Base-by-base conservation (phyloP, 192 early-diverging fungal genomes). In the Gamsiella multidivaricata region DNA sequence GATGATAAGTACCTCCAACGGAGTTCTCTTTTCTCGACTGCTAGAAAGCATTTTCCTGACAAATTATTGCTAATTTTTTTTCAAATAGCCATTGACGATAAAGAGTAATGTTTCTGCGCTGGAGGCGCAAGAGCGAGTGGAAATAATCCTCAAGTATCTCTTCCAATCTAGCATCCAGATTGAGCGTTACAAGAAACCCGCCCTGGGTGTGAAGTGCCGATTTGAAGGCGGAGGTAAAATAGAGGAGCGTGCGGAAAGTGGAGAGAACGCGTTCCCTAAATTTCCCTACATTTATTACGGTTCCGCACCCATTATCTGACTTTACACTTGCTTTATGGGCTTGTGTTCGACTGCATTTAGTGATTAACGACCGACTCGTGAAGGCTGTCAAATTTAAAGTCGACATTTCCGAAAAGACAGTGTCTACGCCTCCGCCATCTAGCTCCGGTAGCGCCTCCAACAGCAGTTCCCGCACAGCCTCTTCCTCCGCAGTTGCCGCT, bases 321-420 rank as follows among this genome's bases (percentile, higher is more conserved):
- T 14, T 10, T n/a, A n/a, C n/a, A n/a, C n/a, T n/a, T 7, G 7
- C 39, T 26, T 36, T 17, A 33, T 22, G 29, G 33, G 33, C 5
- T 6, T 36, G 2, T 56, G 18, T 56, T 52, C 5, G 29, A 26
- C 12, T 41, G 1, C 8, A 34, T 34, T 20, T 59, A 71, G 72
- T 61, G 4, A 60, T 76, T 49, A 65, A 56, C 25, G 65, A 68
- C n/a, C 63, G 62, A 42, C 1, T 20, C 15, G 73, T 60, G 32
- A 76, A 68, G 37, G 51, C 73, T 0, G 73, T 76, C 64, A 76
- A 76, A 34, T 76, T 76, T 59, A 76, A 68, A 47, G 51, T 76
- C 4, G 73, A 76, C 5, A 76, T 76, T 11, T 54, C 65, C 3
- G 73, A 76, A 33, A 76, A 76, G 56, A 11, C 42, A 4, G 26